Evolutionary conservation across 2,329 filamentous ascomycete species (phyloP).

Genomic region (Penicillium verrucosum): DNA sequence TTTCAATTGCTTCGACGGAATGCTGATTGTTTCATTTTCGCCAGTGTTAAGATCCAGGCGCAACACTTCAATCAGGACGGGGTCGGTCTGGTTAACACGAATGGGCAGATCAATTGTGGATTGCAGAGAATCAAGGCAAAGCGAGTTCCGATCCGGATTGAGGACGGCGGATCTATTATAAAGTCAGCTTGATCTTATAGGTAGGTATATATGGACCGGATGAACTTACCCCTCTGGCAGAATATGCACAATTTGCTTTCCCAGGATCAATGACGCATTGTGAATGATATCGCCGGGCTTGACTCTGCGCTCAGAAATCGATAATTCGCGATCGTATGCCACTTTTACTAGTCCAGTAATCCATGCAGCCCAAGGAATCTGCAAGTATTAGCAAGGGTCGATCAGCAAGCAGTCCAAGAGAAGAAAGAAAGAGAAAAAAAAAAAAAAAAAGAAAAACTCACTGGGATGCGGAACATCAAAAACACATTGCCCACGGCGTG

Average conservation of each 20-base stretch:
- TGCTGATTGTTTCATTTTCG: conserved; percentile 72
- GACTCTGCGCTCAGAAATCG: conserved; percentile 89
- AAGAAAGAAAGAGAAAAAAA: conserved; percentile 8
- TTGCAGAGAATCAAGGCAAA: conserved; percentile 70
- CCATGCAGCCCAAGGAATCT: conserved; percentile 73
- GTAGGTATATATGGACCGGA: not conserved
- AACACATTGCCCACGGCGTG: conserved; percentile 76
- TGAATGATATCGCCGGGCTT: conserved; percentile 84
- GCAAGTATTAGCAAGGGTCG: conserved; percentile 3
- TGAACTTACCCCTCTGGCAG: conserved; percentile 75
- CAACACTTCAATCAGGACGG: conserved; percentile 82
- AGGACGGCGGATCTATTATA: conserved; percentile 69
- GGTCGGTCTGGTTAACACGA: conserved; percentile 88
- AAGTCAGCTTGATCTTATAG: conserved; percentile 24
- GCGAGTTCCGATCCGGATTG: conserved; percentile 76
- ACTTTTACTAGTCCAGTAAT: conserved; percentile 71
- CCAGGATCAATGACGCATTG: conserved; percentile 89
- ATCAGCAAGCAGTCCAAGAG: not conserved
- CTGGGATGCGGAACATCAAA: conserved; percentile 87
- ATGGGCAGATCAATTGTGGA: conserved; percentile 70
- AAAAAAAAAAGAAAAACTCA: conserved; percentile 40
- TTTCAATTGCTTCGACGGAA: conserved; percentile 71
- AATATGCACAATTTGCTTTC: conserved; percentile 96
- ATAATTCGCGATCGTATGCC: conserved; percentile 87
- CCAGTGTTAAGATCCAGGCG: conserved; percentile 81